Conservation (phyloP, 441 rosid genomes). For the Corymbia citriodora region DNA sequence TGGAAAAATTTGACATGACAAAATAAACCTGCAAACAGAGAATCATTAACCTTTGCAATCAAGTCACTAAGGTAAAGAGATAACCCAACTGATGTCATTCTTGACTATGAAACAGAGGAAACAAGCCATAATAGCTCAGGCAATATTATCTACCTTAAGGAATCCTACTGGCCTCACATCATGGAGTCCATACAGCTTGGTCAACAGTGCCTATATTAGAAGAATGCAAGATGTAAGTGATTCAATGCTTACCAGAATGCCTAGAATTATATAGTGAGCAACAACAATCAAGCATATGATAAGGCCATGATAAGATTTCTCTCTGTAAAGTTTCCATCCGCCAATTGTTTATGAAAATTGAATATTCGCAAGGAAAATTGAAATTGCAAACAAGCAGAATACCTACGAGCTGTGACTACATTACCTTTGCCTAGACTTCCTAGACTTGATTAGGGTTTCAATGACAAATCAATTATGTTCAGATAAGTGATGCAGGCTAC, state of each 20-base stretch:
- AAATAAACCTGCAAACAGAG: constrained; percentile 39
- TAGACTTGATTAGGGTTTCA: constrained; percentile 18
- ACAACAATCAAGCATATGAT: not conserved
- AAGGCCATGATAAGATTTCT: not conserved
- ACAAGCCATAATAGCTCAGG: not conserved
- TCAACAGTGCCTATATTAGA: constrained; percentile 26
- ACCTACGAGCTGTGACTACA: not conserved
- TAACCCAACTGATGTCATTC: not conserved
- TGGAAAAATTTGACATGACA: constrained; percentile 34
- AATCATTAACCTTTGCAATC: not conserved
- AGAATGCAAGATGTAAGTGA: not conserved
- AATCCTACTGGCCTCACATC: constrained; percentile 38
- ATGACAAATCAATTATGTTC: constrained; percentile 34
- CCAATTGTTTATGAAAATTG: not conserved
- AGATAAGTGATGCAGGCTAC: constrained; percentile 25
- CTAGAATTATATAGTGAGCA: not conserved
- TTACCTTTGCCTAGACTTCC: constrained; percentile 49
- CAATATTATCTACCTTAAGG: constrained; percentile 10
- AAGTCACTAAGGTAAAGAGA: not conserved
- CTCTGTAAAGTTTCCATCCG: too few species aligned
- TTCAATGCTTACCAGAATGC: not conserved
- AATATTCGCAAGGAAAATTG: not conserved
- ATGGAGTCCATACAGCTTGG: constrained; percentile 43
- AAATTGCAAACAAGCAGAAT: not conserved
- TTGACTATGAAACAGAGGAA: not conserved